Evolutionary conservation across 257 asterid species (phyloP).

Genomic region (Jacaranda copaia): DNA sequence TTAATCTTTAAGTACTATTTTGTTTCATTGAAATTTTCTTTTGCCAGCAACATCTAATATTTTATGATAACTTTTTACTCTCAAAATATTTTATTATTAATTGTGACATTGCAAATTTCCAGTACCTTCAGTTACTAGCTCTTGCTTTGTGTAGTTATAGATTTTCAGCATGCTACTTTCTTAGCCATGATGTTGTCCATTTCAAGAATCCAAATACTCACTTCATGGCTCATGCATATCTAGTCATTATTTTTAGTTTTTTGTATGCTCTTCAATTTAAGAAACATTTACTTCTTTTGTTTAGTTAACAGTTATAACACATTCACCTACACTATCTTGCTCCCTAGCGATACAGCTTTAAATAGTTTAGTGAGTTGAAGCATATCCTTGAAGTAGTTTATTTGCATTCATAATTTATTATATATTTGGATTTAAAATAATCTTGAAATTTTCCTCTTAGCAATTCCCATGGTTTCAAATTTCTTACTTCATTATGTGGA

Average conservation of each 20-base stretch:
- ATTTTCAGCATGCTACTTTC: constrained; percentile 1
- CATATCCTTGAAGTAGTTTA: neutral
- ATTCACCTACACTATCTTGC: constrained; percentile 72
- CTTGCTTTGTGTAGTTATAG: constrained; percentile 9
- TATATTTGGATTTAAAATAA: neutral
- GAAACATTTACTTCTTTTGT: constrained; percentile 41
- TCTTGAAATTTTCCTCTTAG: constrained; percentile 50
- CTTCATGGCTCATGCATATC: constrained; percentile 12
- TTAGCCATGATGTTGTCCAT: neutral
- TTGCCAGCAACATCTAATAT: constrained; percentile 1
- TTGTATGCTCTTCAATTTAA: constrained; percentile 18
- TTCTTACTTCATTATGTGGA: constrained; percentile 74
- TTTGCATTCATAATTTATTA: constrained; percentile 10
- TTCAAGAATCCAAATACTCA: constrained; percentile 7
- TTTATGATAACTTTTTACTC: neutral
- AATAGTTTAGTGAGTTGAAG: constrained; percentile 75
- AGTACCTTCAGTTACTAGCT: neutral
- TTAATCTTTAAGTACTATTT: no score
- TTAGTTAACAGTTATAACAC: constrained; percentile 86
- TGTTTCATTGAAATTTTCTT: no score
- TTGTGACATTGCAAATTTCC: neutral
- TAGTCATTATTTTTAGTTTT: neutral
- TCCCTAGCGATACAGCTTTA: constrained; percentile 81
- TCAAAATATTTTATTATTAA: neutral
- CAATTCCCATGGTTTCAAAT: constrained; percentile 82